phyloP scores from a whole-genome alignment of 306 rosid species.

The Chamaecrista fasciculata region DNA sequence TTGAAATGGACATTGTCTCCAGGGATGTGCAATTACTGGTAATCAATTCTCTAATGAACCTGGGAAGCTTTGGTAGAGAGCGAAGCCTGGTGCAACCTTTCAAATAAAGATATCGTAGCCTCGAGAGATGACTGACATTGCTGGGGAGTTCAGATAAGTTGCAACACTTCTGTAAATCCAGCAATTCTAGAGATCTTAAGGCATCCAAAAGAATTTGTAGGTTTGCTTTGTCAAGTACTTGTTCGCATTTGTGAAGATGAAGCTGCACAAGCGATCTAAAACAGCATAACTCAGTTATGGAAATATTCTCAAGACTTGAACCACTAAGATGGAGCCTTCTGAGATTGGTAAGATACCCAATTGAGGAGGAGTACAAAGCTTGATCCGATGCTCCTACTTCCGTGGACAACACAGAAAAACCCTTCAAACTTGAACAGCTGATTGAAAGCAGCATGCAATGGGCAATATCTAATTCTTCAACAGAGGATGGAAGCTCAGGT shows the following conservation, averaged over 20 bases:
- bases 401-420: background rate
- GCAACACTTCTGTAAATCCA: background rate
- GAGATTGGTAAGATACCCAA: conserved; percentile 9
- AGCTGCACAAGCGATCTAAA: background rate
- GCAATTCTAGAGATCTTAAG: background rate
- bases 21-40: conserved; percentile 26
- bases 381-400: too few species aligned
- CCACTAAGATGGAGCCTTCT: background rate
- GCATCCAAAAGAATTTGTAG: background rate
- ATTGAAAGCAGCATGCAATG: background rate
- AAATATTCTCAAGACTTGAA: background rate
- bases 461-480: background rate
- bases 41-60: background rate
- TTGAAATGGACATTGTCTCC: background rate
- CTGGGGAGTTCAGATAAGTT: conserved; percentile 22
- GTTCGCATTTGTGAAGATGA: background rate
- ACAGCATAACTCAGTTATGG: background rate
- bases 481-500: background rate
- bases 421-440: too few species aligned
- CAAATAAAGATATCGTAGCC: background rate
- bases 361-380: conserved; percentile 3
- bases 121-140: background rate
- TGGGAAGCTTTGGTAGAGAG: conserved; percentile 36
- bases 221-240: background rate
- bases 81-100: background rate